A percentile compares a stretch with the other conserved stretches of the same genome.
These are phyloP conservation scores for Isoetes engelmannii DNA, from an alignment of 83 land plant species.

Conservation along the genomic window DNA sequence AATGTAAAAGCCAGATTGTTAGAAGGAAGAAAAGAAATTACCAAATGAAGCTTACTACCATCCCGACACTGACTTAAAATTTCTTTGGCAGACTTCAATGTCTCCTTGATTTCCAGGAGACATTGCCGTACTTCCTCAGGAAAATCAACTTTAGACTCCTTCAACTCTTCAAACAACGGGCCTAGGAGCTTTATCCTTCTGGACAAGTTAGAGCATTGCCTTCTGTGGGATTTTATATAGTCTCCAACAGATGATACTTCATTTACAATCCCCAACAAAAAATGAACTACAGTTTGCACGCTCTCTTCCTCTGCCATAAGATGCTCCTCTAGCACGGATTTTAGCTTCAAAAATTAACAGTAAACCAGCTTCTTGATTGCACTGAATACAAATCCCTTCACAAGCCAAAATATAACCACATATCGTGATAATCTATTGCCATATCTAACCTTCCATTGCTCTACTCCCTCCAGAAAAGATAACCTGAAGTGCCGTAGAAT, in stretches of 20 bases:
- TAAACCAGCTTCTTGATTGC: no score
- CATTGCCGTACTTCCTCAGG: not conserved
- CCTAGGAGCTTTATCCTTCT: not conserved
- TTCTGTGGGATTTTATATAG: not conserved
- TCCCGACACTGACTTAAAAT: not conserved
- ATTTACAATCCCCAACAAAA: not conserved
- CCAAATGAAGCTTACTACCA: conserved; percentile 2
- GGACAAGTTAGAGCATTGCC: not conserved
- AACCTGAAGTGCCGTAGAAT: no score
- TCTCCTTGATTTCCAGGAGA: not conserved
- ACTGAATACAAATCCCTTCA: no score
- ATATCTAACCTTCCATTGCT: no score
- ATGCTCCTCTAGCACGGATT: no score
- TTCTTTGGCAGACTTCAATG: conserved; percentile 1
- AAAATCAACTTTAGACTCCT: not conserved
- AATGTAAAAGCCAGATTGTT: no score
- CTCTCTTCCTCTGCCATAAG: no score
- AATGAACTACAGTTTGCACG: not conserved
- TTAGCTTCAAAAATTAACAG: no score
- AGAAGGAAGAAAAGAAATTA: not conserved
- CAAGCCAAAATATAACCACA: no score
- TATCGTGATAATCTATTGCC: no score
- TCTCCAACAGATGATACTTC: not conserved
- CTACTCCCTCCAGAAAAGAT: no score
- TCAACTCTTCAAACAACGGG: conserved; percentile 1